A percentile compares a stretch with the other conserved stretches of the same genome.
Conservation (phyloP, 441 rosid species). For the Bruguiera hainesii region DNA sequence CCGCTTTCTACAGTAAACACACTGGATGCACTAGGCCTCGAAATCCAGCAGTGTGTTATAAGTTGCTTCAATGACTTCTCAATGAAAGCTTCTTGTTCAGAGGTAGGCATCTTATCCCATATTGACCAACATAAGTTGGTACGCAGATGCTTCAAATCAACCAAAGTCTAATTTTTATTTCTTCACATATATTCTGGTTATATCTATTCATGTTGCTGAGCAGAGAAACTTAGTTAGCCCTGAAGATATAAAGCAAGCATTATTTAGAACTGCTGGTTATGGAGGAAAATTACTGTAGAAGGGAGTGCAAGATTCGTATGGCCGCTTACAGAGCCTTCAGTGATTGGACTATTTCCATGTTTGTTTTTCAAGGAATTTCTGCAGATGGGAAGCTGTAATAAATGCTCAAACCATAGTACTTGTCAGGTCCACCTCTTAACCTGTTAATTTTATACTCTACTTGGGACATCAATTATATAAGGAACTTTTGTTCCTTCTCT, state of each 20-base stretch:
- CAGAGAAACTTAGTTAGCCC: constrained; percentile 46
- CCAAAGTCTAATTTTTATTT: background rate
- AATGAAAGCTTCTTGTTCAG: constrained; percentile 90
- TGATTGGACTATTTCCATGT: constrained; percentile 18
- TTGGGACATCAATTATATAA: constrained; percentile 13
- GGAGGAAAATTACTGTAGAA: constrained; percentile 77
- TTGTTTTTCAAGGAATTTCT: constrained; percentile 26
- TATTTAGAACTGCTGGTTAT: constrained; percentile 85
- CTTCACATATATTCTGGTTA: background rate
- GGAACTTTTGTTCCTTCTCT: constrained; percentile 20
- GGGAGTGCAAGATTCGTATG: constrained; percentile 16
- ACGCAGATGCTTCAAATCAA: no score
- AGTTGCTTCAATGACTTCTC: constrained; percentile 93
- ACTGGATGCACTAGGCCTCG: constrained; percentile 75
- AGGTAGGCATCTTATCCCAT: constrained; percentile 35
- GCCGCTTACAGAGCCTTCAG: constrained; percentile 9
- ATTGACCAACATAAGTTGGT: no score
- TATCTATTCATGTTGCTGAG: constrained; percentile 36
- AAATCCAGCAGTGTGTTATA: constrained; percentile 88
- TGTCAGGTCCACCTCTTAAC: constrained; percentile 21
- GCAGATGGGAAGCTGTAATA: constrained; percentile 26
- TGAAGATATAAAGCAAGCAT: constrained; percentile 83
- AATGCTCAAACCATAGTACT: constrained; percentile 16
- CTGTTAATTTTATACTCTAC: constrained; percentile 5
- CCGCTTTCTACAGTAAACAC: constrained; percentile 72